Evolutionary conservation across 495 filamentous ascomycete species (phyloP).

Genomic region (Neurospora cerealis): DNA sequence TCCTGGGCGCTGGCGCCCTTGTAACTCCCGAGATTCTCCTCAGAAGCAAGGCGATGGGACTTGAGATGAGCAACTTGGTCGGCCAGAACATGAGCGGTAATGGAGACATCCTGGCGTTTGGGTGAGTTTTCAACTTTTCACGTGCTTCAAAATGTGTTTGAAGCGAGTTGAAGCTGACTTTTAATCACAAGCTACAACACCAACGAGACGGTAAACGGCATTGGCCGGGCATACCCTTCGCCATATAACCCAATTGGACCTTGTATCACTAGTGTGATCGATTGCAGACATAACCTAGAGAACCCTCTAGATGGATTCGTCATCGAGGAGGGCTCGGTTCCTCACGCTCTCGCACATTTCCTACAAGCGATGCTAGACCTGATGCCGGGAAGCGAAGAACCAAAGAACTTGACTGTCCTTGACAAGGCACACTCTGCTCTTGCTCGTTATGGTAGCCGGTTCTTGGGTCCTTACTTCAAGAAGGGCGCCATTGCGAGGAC

Average conservation of each 20-base stretch:
- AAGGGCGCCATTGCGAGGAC: conserved; percentile 48
- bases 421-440: conserved; percentile 35
- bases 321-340: conserved; percentile 55
- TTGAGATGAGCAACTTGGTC: conserved; percentile 46
- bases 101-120: conserved; percentile 56
- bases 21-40: conserved; percentile 60
- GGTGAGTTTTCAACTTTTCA: conserved; percentile 22
- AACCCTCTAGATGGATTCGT: conserved; percentile 55
- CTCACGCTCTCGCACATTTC: conserved; percentile 43
- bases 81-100: conserved; percentile 59
- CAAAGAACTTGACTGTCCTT: conserved; percentile 26
- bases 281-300: conserved; percentile 41
- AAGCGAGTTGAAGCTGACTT: background rate
- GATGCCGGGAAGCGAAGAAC: conserved; percentile 41
- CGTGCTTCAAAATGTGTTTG: background rate
- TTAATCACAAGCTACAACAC: conserved; percentile 43
- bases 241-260: conserved; percentile 49
- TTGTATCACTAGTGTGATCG: conserved; percentile 55
- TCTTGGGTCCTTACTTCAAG: conserved; percentile 47
- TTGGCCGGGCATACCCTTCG: conserved; percentile 39
- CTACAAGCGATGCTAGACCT: conserved; percentile 48
- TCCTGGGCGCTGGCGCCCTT: conserved; percentile 51
- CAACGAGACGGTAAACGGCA: conserved; percentile 42
- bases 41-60: conserved; percentile 48
- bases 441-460: conserved; percentile 37